These are phyloP conservation scores for Nicotiana knightiana DNA, from an alignment of 257 asterid species.

Conservation along the genomic window DNA sequence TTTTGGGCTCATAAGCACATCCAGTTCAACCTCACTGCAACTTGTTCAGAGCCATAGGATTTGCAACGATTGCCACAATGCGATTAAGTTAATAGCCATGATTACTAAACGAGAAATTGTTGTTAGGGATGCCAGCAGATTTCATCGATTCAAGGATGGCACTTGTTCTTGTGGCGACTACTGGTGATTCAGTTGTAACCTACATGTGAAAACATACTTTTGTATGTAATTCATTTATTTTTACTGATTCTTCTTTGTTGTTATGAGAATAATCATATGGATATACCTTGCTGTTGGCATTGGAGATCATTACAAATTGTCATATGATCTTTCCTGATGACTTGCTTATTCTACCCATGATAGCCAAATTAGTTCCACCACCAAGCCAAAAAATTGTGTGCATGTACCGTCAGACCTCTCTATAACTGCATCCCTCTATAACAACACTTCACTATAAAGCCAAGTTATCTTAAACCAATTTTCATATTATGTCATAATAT, in stretches of 20 bases:
- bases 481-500: too few relatives aligned
- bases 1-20: constrained; percentile 71
- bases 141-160: constrained; percentile 64
- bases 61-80: constrained; percentile 69
- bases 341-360: not conserved
- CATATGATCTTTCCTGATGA: not conserved
- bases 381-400: not conserved
- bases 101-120: constrained; percentile 50
- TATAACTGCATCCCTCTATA: too few relatives aligned
- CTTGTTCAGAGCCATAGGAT: constrained; percentile 83
- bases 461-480: too few relatives aligned
- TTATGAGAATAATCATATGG: not conserved
- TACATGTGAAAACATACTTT: not conserved
- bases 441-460: too few relatives aligned
- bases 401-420: not conserved
- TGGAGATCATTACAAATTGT: not conserved
- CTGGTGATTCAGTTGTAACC: constrained; percentile 42
- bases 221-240: not conserved
- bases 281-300: not conserved
- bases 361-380: not conserved
- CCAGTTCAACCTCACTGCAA: constrained; percentile 57
- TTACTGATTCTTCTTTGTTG: not conserved
- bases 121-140: constrained; percentile 75
- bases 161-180: constrained; percentile 84
- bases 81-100: constrained; percentile 51